Base-by-base conservation (phyloP, 2,329 filamentous ascomycete genomes). In the Epichloe gansuensis region DNA sequence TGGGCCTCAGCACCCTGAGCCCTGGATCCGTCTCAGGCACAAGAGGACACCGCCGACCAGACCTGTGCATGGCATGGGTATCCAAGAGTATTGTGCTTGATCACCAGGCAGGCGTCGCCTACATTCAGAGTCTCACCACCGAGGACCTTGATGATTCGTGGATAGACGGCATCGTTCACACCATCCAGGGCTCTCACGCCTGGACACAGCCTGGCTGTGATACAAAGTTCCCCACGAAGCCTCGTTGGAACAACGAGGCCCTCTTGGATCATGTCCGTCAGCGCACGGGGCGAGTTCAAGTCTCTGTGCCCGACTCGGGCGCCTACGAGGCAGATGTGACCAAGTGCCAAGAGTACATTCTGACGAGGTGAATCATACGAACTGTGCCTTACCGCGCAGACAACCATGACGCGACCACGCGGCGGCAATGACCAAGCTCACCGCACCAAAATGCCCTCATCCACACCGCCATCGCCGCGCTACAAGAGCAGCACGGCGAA, bases 351-450 rank as follows among this genome's bases (percentile, higher is more conserved):
- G 75, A 80, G 4, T 76, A 80, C 56, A 86, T 95, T 56, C 78
- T n/a, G 82, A 3, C 82, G 84, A 0, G 89, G 89, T 13, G 82
- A 91, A 56, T 90, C 88, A 0, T 95, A 95, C 65, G 89, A 95
- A 64, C 76, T 95, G 6, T 94, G 88, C 59, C 76, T 94, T 7
- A 94, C 88, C 0, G 83, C 82, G 48, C 83, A 88, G 65, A 89
- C 86, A 11, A 76, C 74, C 38, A 78, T 93, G 58, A 75, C 64
- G 21, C 70, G 70, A 2, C 67, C 70, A 0, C 56, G 58, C 31
- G 31, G 17, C 17, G 82, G 23, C 72, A 74, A 44, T 65, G 68
- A 50, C 69, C 72, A 57, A 80, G 58, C 51, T 51, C 54, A 56
- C 38, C 51, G 62, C 44, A 54, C 59, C 51, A 54, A 42, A 15